Evolutionary conservation across 208 protist genomes (phyloP).

Genomic region (Tritrichomonas musculus): DNA sequence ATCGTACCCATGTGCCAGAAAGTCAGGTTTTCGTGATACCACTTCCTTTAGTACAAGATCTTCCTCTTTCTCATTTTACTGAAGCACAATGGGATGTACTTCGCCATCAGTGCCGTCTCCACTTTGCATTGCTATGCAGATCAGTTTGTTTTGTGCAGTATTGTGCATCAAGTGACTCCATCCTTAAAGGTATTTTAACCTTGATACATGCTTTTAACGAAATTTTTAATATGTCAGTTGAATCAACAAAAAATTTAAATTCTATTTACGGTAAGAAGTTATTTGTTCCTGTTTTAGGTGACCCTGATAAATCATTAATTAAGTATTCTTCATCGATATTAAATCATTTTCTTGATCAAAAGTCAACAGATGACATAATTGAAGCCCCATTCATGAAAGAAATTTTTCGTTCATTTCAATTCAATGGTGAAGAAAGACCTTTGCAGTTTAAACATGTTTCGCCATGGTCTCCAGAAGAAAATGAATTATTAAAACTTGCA

Average conservation of each 20-base stretch:
- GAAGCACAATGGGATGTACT: background rate
- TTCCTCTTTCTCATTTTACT: background rate
- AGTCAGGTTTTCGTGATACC: background rate
- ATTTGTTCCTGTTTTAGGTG: slow-evolving; percentile 1
- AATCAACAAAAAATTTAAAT: background rate
- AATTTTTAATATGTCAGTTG: background rate
- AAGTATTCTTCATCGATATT: background rate
- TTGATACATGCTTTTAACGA: background rate
- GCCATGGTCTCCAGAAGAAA: background rate
- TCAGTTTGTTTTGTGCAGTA: background rate
- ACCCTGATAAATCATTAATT: background rate
- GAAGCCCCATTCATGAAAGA: background rate
- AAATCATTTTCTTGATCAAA: background rate
- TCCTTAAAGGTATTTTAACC: background rate
- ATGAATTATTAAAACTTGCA: background rate
- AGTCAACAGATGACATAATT: background rate
- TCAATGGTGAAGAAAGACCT: background rate
- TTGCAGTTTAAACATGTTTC: background rate
- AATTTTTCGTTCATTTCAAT: background rate
- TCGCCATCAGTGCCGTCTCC: background rate
- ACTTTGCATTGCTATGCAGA: background rate
- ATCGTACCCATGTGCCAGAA: background rate
- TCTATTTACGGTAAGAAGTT: background rate
- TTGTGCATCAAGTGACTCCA: background rate
- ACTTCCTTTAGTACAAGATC: background rate